A percentile compares a stretch with the other conserved stretches of the same genome.
Evolutionary conservation across 768 basidiomycete species (phyloP).

Genomic region (Termitomyces sp.): DNA sequence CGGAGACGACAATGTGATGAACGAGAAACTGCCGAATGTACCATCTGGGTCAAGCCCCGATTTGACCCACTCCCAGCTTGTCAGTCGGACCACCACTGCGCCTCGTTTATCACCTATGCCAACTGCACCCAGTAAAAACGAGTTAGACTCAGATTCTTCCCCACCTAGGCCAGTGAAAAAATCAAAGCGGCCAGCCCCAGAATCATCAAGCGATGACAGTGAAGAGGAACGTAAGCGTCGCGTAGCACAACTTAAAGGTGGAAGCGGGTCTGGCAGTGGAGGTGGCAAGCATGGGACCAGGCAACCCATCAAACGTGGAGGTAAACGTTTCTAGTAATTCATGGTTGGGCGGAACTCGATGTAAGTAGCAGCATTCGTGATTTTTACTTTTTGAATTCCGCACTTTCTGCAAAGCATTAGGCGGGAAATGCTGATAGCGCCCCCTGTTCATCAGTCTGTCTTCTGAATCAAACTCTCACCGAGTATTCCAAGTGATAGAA

Average conservation of each 20-base stretch:
- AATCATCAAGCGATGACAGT: constrained; percentile 49
- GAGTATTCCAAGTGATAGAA: neutral
- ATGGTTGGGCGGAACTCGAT: neutral
- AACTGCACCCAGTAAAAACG: constrained; percentile 4
- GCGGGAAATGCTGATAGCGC: neutral
- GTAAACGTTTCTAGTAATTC: constrained; percentile 56
- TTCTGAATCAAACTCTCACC: neutral
- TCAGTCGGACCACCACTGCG: constrained; percentile 2
- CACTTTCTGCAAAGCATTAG: neutral
- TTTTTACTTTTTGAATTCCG: neutral
- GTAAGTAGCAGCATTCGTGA: neutral
- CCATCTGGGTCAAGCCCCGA: neutral
- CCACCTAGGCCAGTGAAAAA: constrained; percentile 47
- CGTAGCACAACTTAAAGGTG: constrained; percentile 34
- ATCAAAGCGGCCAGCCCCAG: constrained; percentile 29
- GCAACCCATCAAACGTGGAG: constrained; percentile 74
- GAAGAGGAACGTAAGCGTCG: constrained; percentile 44
- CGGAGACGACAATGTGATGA: constrained; percentile 21
- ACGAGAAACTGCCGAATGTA: constrained; percentile 4
- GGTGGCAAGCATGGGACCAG: constrained; percentile 44
- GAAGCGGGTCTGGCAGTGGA: constrained; percentile 15
- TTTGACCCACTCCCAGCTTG: neutral
- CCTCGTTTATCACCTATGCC: neutral
- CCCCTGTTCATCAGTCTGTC: neutral
- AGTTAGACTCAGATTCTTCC: constrained; percentile 48